These are phyloP conservation scores for Penicillium riverlandense DNA, from an alignment of 495 filamentous ascomycete species.

Conservation along the genomic window DNA sequence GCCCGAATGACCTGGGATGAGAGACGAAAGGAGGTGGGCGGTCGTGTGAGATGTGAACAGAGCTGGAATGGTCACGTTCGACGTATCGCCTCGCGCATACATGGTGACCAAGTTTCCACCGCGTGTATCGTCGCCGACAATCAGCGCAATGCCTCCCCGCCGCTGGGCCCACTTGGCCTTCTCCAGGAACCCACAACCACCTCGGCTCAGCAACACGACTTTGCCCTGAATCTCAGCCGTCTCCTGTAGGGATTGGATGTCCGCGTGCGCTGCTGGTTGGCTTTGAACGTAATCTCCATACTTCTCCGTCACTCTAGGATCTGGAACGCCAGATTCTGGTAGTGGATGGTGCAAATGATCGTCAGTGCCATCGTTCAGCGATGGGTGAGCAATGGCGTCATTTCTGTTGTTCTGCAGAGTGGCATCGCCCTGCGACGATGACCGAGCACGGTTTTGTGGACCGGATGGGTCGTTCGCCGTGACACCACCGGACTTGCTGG, in stretches of 20 bases:
- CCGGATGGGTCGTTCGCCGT: slow-evolving; percentile 13
- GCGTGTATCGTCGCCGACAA: slow-evolving; percentile 88
- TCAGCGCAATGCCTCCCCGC: slow-evolving; percentile 78
- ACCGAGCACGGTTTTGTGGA: slow-evolving; percentile 14
- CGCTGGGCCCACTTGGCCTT: slow-evolving; percentile 96
- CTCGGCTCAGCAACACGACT: slow-evolving; percentile 80
- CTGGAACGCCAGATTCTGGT: slow-evolving; percentile 33
- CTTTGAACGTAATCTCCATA: slow-evolving; percentile 35
- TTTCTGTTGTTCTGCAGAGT: slow-evolving; percentile 12
- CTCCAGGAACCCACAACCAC: slow-evolving; percentile 93
- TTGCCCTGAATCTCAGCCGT: slow-evolving; percentile 91
- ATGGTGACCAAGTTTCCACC: slow-evolving; percentile 86
- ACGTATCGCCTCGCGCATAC: slow-evolving; percentile 92
- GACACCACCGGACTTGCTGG: slow-evolving; percentile 20
- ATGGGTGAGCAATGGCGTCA: slow-evolving; percentile 14
- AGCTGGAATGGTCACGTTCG: slow-evolving; percentile 87
- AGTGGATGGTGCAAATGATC: slow-evolving; percentile 77
- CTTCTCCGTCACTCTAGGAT: slow-evolving; percentile 24
- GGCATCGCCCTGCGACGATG: slow-evolving; percentile 20
- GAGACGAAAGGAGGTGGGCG: slow-evolving; percentile 84
- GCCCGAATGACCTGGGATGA: slow-evolving; percentile 65
- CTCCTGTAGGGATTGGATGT: slow-evolving; percentile 93
- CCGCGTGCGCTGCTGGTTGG: slow-evolving; percentile 59
- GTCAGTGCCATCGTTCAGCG: slow-evolving; percentile 76
- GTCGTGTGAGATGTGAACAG: slow-evolving; percentile 94